Evolutionary conservation across 768 basidiomycete species (phyloP).

Genomic region (Pholiota molesta): DNA sequence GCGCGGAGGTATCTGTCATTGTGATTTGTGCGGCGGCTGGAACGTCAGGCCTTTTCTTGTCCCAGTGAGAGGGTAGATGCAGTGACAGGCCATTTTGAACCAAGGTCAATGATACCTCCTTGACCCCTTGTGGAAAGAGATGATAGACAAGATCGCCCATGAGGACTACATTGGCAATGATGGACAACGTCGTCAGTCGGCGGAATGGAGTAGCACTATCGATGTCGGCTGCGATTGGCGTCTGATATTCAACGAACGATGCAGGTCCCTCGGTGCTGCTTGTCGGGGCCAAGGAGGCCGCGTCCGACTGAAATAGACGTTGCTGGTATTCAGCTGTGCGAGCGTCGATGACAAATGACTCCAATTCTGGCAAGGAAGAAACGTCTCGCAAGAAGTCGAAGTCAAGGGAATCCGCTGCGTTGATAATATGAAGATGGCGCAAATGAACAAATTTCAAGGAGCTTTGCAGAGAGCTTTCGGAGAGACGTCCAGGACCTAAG

Average conservation of each 20-base stretch:
- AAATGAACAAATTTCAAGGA: neutral
- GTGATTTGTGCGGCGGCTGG: neutral
- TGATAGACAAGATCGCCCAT: slow-evolving; percentile 3
- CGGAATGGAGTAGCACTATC: neutral
- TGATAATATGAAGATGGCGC: neutral
- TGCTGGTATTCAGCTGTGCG: neutral
- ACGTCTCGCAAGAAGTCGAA: neutral
- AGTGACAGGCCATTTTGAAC: neutral
- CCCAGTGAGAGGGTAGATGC: neutral
- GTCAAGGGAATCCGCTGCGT: neutral
- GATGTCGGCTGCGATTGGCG: neutral
- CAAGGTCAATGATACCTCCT: neutral
- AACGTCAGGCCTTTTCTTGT: neutral
- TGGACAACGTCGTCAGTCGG: neutral
- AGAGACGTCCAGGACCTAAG: neutral
- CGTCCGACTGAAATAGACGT: neutral
- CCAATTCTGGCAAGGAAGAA: neutral
- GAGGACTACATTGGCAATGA: neutral
- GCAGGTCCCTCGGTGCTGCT: neutral
- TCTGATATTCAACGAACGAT: neutral
- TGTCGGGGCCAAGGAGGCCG: neutral
- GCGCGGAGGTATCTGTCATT: neutral
- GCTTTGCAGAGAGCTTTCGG: neutral
- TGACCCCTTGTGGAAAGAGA: neutral
- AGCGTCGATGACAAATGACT: neutral